phyloP scores from a whole-genome alignment of 2,329 filamentous ascomycete genomes.

The Aspergillus arachidicola region DNA sequence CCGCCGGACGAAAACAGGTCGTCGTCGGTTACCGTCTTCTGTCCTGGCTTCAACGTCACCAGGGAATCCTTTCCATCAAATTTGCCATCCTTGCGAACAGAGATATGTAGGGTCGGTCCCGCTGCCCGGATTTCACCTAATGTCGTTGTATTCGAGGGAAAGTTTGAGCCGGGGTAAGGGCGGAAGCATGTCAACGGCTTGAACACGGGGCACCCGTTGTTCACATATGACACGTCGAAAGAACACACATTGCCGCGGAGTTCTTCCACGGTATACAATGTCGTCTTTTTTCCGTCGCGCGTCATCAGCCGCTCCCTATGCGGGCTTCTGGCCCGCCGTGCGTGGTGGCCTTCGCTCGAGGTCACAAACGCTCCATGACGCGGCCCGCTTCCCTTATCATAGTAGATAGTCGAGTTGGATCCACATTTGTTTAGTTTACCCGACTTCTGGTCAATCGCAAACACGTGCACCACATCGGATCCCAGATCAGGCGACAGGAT shows the following conservation, averaged over 20 bases:
- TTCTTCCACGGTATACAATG: constrained; percentile 58
- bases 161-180: constrained; percentile 27
- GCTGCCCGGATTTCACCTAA: constrained; percentile 30
- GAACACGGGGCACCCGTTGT: constrained; percentile 31
- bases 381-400: constrained; percentile 52
- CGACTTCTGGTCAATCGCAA: constrained; percentile 50
- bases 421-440: constrained; percentile 51
- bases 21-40: constrained; percentile 60
- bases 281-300: constrained; percentile 15
- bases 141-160: constrained; percentile 30
- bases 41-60: constrained; percentile 37
- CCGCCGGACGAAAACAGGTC: constrained; percentile 68
- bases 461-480: constrained; percentile 64
- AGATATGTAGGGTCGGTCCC: constrained; percentile 32
- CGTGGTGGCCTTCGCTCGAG: constrained; percentile 9
- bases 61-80: constrained; percentile 35
- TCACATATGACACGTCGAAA: constrained; percentile 42
- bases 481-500: constrained; percentile 68
- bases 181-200: constrained; percentile 24
- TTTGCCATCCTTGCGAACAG: constrained; percentile 33
- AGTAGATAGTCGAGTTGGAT: constrained; percentile 31
- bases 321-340: constrained; percentile 14
- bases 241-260: constrained; percentile 55
- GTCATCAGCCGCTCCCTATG: not conserved
- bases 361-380: constrained; percentile 64